Conservation (phyloP, 176 grass and related monocot species). For the Urochloa ruziziensis region DNA sequence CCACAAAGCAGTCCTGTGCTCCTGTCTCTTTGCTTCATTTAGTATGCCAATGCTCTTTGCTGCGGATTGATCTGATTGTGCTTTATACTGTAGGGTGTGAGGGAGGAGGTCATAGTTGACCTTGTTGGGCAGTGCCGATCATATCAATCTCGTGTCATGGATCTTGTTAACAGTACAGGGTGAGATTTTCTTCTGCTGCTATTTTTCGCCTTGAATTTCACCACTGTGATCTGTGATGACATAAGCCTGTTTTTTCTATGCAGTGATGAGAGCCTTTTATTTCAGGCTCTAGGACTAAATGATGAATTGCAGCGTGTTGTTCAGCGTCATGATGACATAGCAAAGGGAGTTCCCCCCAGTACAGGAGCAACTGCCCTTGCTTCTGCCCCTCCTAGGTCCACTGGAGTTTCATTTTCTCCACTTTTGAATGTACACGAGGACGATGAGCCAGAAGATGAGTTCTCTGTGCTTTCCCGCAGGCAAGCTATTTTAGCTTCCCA, state of each 20-base stretch:
- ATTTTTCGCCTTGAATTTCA: constrained; percentile 5
- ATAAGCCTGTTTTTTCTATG: constrained; percentile 29
- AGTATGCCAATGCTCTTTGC: not conserved
- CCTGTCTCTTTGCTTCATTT: constrained; percentile 1
- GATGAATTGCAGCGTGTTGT: constrained; percentile 89
- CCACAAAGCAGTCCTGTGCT: not conserved
- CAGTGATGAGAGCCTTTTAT: constrained; percentile 89
- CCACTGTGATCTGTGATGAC: not conserved
- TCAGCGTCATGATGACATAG: constrained; percentile 87
- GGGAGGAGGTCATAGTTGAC: constrained; percentile 88
- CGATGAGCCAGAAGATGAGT: constrained; percentile 78
- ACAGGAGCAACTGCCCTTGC: constrained; percentile 30
- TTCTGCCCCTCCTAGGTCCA: constrained; percentile 47
- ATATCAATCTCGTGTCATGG: constrained; percentile 74
- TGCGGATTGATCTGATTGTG: constrained; percentile 25
- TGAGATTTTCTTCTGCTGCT: constrained; percentile 30
- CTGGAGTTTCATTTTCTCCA: constrained; percentile 57
- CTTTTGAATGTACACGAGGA: constrained; percentile 81
- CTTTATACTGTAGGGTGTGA: constrained; percentile 60
- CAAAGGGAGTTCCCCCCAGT: constrained; percentile 45
- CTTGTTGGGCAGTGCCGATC: constrained; percentile 90
- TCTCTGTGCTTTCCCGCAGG: constrained; percentile 78
- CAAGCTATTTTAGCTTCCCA: constrained; percentile 18
- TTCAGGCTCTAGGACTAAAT: constrained; percentile 85
- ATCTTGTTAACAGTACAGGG: constrained; percentile 88